phyloP scores from a whole-genome alignment of 106 monocot genomes.

The Platanthera guangdongensis region DNA sequence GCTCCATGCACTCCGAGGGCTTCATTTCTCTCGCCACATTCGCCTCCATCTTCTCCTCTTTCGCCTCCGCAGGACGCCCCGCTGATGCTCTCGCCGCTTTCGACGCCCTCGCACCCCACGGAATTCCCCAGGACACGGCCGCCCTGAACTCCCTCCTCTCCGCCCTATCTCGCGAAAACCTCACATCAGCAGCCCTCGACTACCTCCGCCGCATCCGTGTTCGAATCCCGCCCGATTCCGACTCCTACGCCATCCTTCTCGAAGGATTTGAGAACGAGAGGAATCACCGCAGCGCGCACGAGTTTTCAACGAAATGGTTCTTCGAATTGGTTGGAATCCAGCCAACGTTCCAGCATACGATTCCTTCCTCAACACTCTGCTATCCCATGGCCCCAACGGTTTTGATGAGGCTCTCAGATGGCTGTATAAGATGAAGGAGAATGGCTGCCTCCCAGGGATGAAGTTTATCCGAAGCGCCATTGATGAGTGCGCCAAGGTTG shows the following conservation, averaged over 20 bases:
- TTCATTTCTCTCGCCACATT: slow-evolving; percentile 76
- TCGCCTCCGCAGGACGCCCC: slow-evolving; percentile 28
- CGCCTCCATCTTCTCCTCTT: slow-evolving; percentile 70
- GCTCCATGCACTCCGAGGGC: slow-evolving; percentile 31
- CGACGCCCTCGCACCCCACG: slow-evolving; percentile 27
- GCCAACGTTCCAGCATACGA: slow-evolving; percentile 56
- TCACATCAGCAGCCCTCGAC: slow-evolving; percentile 16
- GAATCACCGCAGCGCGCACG: slow-evolving; percentile 22
- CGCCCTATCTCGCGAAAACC: slow-evolving; percentile 49
- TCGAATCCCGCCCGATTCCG: slow-evolving; percentile 37
- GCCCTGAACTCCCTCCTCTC: slow-evolving; percentile 72
- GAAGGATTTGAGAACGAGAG: slow-evolving; percentile 72
- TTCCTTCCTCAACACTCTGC: slow-evolving; percentile 47
- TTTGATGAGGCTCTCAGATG: slow-evolving; percentile 28
- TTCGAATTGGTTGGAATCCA: slow-evolving; percentile 39
- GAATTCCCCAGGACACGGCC: slow-evolving; percentile 35
- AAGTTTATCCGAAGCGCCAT: slow-evolving; percentile 56
- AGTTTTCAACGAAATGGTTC: slow-evolving; percentile 59
- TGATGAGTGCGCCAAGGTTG: slow-evolving; percentile 9
- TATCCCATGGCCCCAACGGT: slow-evolving; percentile 5
- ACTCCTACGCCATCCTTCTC: slow-evolving; percentile 70
- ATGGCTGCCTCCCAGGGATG: slow-evolving; percentile 46
- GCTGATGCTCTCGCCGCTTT: slow-evolving; percentile 41
- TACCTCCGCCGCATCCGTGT: slow-evolving; percentile 8
- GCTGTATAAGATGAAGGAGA: slow-evolving; percentile 21